Evolutionary conservation across 23 red algal species (phyloP), one percentile per base, ranked within the genome.

Genomic region (Gracilaria vermiculophylla): DNA sequence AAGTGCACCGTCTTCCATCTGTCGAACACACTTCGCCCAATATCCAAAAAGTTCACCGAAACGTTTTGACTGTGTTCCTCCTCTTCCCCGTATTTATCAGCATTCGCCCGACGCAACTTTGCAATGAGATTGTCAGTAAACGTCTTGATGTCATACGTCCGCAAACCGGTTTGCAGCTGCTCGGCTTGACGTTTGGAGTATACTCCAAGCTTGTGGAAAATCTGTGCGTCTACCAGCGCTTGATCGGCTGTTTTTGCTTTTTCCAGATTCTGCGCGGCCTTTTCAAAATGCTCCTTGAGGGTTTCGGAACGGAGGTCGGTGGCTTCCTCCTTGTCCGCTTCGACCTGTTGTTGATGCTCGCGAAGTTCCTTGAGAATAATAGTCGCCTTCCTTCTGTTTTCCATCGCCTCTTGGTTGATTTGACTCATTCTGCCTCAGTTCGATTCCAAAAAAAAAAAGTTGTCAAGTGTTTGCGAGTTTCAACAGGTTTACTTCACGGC

Each of bases 61-160:
- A 76, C 53, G 5, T 73, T 28, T 73, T 73, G 67, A 19, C 3
- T 25, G 17, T 76, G 73, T 51, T 65, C 81, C 10, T 85, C 79
- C 24, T 86, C 91, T 19, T 87, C 82, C 15, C 57, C 91, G 29
- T 62, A 61, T 25, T 50, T 64, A 9, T 82, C 76, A 20, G 69
- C 75, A 48, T 77, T 67, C 16, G 90, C 67, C 8, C 69, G 51
- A 37, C 48, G 48, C 40, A 65, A 40, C 80, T 76, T 76, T 33
- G 49, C 90, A 86, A 85, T 76, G 24, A 93, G 62, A 47, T 86
- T 86, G 58, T 93, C 81, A 14, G 70, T 85, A 39, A 93, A 93
- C 8, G 80, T 78, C 19, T 73, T 77, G 65, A 85, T 45, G 51
- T 93, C 81, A 48, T 65, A 77, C 6, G 65, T 58, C 9, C 82